phyloP scores from a whole-genome alignment of 176 grass and related monocot species.

The Alloteropsis semialata region DNA sequence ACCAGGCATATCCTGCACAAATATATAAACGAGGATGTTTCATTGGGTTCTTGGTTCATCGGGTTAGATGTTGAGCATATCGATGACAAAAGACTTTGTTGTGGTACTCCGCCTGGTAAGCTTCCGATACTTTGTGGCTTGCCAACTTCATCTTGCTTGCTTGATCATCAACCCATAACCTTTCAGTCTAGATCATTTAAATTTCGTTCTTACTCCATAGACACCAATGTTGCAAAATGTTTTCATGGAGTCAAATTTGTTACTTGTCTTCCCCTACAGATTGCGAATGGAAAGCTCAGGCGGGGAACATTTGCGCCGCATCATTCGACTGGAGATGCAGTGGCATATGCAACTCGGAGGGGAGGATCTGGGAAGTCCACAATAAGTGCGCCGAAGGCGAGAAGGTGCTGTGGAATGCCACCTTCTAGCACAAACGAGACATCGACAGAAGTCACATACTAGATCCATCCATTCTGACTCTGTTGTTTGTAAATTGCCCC shows the following conservation, averaged over 20 bases:
- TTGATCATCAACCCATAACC: not conserved
- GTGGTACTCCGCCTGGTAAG: constrained; percentile 85
- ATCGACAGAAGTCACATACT: not conserved
- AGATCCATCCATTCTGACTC: not conserved
- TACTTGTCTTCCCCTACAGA: constrained; percentile 23
- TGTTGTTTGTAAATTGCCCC: constrained; percentile 37
- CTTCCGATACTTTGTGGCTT: not conserved
- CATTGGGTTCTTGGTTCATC: constrained; percentile 79
- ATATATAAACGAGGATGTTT: constrained; percentile 91
- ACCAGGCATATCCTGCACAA: constrained; percentile 76
- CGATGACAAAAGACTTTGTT: constrained; percentile 77
- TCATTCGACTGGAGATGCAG: constrained; percentile 95
- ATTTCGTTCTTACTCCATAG: not conserved
- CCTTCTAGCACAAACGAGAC: constrained; percentile 44
- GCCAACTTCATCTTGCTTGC: not conserved
- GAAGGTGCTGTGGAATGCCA: constrained; percentile 60
- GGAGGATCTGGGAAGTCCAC: constrained; percentile 87
- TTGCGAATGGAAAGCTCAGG: constrained; percentile 94
- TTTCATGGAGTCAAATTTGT: not conserved
- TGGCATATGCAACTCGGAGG: constrained; percentile 82
- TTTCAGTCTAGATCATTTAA: not conserved
- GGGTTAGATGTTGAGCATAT: constrained; percentile 82
- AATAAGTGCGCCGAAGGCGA: constrained; percentile 64
- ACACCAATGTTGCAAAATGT: not conserved
- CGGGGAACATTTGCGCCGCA: constrained; percentile 64